These are phyloP conservation scores for Ganoderma boninense DNA, from an alignment of 1,284 basidiomycete species.

Conservation along the genomic window DNA sequence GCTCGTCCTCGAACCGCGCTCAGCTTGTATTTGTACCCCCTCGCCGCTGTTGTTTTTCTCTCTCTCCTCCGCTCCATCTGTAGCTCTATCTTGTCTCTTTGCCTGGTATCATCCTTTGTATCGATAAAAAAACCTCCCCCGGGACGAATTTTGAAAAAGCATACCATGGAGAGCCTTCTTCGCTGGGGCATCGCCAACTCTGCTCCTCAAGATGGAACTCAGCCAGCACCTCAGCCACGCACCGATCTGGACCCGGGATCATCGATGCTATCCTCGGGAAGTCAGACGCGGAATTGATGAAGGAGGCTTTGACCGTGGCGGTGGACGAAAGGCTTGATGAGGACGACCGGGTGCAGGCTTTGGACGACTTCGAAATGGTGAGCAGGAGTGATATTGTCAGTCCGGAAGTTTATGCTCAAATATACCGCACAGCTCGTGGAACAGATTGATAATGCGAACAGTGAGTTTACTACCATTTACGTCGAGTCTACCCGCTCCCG, in stretches of 20 bases:
- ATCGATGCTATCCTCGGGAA: constrained; percentile 90
- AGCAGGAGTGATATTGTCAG: constrained; percentile 21
- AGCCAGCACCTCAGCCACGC: constrained; percentile 44
- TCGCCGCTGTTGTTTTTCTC: constrained; percentile 1
- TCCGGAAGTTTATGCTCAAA: constrained; percentile 15
- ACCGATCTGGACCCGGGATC: constrained; percentile 75
- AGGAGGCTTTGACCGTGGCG: constrained; percentile 82
- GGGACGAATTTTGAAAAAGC: not conserved
- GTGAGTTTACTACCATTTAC: constrained; percentile 50
- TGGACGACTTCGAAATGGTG: constrained; percentile 98
- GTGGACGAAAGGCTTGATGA: constrained; percentile 68
- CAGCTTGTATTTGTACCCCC: constrained; percentile 13
- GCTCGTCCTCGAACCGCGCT: constrained; percentile 2
- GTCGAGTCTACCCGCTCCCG: constrained; percentile 3
- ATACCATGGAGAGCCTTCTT: constrained; percentile 72
- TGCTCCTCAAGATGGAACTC: constrained; percentile 41
- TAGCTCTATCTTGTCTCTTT: constrained; percentile 12
- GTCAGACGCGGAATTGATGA: constrained; percentile 87
- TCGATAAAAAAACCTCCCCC: constrained; percentile 15
- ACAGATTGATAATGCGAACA: constrained; percentile 95
- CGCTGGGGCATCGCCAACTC: constrained; percentile 82
- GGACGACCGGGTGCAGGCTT: constrained; percentile 77
- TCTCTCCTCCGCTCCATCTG: constrained; percentile 14
- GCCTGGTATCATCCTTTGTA: constrained; percentile 18
- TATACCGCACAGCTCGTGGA: constrained; percentile 76